A percentile compares a stretch with the other conserved stretches of the same genome.
Evolutionary conservation across 2,329 filamentous ascomycete species (phyloP).

Genomic region (Aspergillus unguis): DNA sequence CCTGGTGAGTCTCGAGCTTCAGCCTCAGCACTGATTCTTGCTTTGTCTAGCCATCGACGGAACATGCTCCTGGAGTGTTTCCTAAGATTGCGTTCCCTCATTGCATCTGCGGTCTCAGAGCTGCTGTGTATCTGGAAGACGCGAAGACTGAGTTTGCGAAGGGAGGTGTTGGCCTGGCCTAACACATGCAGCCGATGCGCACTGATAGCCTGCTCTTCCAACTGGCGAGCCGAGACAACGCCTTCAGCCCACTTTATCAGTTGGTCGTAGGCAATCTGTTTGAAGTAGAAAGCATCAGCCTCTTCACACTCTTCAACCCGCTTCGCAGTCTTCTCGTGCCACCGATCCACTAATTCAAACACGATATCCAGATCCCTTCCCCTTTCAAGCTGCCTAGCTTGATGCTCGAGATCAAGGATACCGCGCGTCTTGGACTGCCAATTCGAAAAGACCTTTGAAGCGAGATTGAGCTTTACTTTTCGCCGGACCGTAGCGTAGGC

Average conservation of each 20-base stretch:
- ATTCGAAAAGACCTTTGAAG: slow-evolving; percentile 38
- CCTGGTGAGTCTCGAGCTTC: slow-evolving; percentile 31
- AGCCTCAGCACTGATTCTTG: slow-evolving; percentile 30
- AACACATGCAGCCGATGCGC: slow-evolving; percentile 49
- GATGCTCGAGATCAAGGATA: slow-evolving; percentile 37
- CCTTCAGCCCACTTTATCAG: slow-evolving; percentile 38
- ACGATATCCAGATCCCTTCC: slow-evolving; percentile 33
- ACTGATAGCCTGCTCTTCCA: slow-evolving; percentile 45
- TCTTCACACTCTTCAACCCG: slow-evolving; percentile 34
- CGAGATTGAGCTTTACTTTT: slow-evolving; percentile 54
- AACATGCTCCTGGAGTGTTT: slow-evolving; percentile 56
- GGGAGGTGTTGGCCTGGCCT: slow-evolving; percentile 44
- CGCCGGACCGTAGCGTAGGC: slow-evolving; percentile 55
- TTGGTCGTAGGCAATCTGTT: slow-evolving; percentile 37
- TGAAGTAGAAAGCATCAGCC: slow-evolving; percentile 38
- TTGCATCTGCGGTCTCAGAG: slow-evolving; percentile 51
- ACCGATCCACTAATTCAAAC: slow-evolving; percentile 39
- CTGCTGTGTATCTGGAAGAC: slow-evolving; percentile 54
- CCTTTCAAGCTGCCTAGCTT: slow-evolving; percentile 38
- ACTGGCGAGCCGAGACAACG: slow-evolving; percentile 30
- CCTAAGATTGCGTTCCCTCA: slow-evolving; percentile 52
- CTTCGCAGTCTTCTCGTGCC: slow-evolving; percentile 42
- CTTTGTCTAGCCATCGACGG: slow-evolving; percentile 52
- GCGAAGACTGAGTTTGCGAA: slow-evolving; percentile 58
- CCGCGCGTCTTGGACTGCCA: slow-evolving; percentile 37